Evolutionary conservation across 805 yeast species (phyloP), one percentile per base, ranked within the genome.

Genomic region (Ascoidea tarda): DNA sequence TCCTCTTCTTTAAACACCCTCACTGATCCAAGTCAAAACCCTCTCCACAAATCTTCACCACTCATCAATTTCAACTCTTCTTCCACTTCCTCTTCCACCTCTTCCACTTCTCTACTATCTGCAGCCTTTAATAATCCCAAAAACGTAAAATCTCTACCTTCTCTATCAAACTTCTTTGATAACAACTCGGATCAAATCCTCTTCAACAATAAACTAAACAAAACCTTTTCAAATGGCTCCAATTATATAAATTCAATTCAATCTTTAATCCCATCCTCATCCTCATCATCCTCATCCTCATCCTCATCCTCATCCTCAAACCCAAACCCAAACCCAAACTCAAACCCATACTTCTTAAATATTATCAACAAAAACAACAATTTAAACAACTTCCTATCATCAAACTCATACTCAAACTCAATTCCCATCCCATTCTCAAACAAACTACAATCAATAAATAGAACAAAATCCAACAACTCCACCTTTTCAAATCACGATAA

Each of bases 61-160:
- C 8, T 10, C 14, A 38, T 10, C 14, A 38, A 38, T 4, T 10
- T 38, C 14, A 4, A 38, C 14, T 14, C 8, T 38, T 10, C 8
- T 38, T 10, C 14, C 14, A 4, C 8, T 38, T 38, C 44, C 8
- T 2, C 8, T 38, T 10, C 2, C 14, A 10, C 14, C 8, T 10
- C 8, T 38, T 38, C 14, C 8, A 2, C 8, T 38, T 38, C 44
- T 10, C 8, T 10, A 10, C 14, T 38, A 38, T 10, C 12, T n/a
- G 2, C 28, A 2, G 10, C 16, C 8, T 21, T 21, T 21, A 21
- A 21, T 21, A 46, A 46, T 48, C 6, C 60, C 38, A 65, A 62
- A 54, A 55, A 57, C 10, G 64, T 61, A 10, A 62, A 61, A 55
- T 62, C 65, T 0, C 46, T 62, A 28, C 66, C 66, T 6, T 60